These are phyloP conservation scores for Lipomyces starkeyi DNA, from an alignment of 805 yeast genomes.

Conservation along the genomic window DNA sequence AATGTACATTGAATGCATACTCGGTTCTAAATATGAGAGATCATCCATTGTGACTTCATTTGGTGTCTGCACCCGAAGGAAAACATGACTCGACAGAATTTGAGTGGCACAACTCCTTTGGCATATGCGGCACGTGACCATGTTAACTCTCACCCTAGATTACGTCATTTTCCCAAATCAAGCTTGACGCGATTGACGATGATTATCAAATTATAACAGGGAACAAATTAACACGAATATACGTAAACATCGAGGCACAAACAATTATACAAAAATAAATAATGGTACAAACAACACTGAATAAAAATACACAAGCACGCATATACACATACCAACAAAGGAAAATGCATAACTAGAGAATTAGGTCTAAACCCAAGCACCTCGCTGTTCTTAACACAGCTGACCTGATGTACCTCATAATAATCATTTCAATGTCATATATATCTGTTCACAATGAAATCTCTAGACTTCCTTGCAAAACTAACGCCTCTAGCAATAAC, in stretches of 20 bases:
- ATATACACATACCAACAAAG: neutral
- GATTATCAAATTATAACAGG: too few relatives aligned
- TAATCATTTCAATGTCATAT: neutral
- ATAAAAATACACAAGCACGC: neutral
- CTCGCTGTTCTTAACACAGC: neutral
- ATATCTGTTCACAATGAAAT: neutral
- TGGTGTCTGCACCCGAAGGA: neutral
- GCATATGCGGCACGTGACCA: neutral
- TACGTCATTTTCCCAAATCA: too few relatives aligned
- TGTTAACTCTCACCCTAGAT: too few relatives aligned
- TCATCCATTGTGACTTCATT: constrained; percentile 17
- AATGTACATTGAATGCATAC: constrained; percentile 3
- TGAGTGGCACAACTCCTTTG: neutral
- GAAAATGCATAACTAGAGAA: neutral
- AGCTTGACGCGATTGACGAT: too few relatives aligned
- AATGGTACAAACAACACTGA: neutral
- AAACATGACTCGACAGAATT: neutral
- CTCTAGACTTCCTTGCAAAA: neutral
- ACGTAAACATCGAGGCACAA: neutral
- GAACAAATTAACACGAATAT: too few relatives aligned
- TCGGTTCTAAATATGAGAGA: constrained; percentile 20
- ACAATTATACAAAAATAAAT: neutral
- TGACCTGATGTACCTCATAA: neutral
- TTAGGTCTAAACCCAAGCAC: neutral
- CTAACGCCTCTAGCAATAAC: neutral